Conservation (phyloP, 225 moss, liverwort and hornwort genomes). For the Polytrichum commune region DNA sequence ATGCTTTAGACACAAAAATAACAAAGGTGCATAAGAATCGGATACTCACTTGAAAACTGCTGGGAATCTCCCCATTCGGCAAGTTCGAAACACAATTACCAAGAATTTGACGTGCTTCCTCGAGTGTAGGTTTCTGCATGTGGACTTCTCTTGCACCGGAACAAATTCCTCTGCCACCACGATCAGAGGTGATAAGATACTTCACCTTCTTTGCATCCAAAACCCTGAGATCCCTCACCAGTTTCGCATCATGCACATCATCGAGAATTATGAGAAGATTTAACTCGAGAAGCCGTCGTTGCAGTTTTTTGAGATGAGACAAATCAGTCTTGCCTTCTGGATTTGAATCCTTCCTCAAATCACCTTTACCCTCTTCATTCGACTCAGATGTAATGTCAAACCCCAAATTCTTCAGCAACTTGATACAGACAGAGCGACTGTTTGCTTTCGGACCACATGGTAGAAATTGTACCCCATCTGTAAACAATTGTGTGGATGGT, state of each 20-base stretch:
- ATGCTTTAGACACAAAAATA: no score
- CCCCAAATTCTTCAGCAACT: conserved; percentile 1
- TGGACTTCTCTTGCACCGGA: conserved; percentile 5
- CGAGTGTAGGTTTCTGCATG: background rate
- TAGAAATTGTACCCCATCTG: conserved; percentile 10
- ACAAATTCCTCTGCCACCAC: background rate
- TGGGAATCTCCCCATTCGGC: background rate
- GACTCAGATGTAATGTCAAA: background rate
- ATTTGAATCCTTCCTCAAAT: background rate
- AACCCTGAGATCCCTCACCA: conserved; percentile 11
- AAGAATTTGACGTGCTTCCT: conserved; percentile 10
- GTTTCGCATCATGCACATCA: background rate
- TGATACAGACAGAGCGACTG: background rate
- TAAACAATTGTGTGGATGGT: background rate
- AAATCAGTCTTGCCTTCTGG: background rate
- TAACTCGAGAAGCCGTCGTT: conserved; percentile 6
- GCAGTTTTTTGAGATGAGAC: conserved; percentile 2
- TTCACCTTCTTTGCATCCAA: conserved; percentile 2
- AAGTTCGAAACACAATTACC: conserved; percentile 7
- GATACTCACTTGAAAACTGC: background rate
- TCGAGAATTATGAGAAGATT: conserved; percentile 18
- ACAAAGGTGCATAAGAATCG: no score
- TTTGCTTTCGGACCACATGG: conserved; percentile 10
- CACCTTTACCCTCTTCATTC: background rate
- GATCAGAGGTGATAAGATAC: conserved; percentile 15